Evolutionary conservation across 441 rosid genomes (phyloP).

Genomic region (Populus hybrid): DNA sequence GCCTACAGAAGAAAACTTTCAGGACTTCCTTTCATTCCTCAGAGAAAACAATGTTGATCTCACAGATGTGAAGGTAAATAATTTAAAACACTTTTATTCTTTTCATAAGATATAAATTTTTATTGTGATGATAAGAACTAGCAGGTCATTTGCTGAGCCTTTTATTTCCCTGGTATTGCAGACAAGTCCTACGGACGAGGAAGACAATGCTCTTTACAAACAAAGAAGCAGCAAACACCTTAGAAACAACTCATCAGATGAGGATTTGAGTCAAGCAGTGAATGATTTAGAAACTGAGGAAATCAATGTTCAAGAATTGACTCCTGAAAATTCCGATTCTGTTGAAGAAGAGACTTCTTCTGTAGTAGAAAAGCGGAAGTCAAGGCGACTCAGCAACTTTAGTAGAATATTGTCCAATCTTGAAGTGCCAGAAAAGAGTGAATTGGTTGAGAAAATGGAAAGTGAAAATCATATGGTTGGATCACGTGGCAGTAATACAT

Average conservation of each 20-base stretch:
- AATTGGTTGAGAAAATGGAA: conserved; percentile 17
- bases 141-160: neutral
- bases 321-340: conserved; percentile 21
- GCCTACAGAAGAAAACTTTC: conserved; percentile 86
- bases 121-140: neutral
- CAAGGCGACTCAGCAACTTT: conserved; percentile 22
- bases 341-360: conserved; percentile 24
- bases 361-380: conserved; percentile 21
- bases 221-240: conserved; percentile 45
- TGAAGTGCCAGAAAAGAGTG: conserved; percentile 43
- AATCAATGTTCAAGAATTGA: conserved; percentile 22
- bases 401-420: conserved; percentile 36
- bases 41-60: conserved; percentile 71
- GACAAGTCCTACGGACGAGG: conserved; percentile 71
- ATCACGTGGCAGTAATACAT: neutral
- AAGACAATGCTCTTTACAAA: conserved; percentile 36
- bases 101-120: neutral
- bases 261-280: conserved; percentile 34
- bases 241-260: conserved; percentile 59
- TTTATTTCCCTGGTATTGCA: conserved; percentile 28
- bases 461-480: neutral
- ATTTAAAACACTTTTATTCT: neutral
- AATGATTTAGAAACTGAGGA: conserved; percentile 35
- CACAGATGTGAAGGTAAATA: conserved; percentile 62
- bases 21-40: conserved; percentile 70